These are phyloP conservation scores for Diaporthe aspalathi DNA, from an alignment of 2,329 filamentous ascomycete genomes.

Conservation along the genomic window DNA sequence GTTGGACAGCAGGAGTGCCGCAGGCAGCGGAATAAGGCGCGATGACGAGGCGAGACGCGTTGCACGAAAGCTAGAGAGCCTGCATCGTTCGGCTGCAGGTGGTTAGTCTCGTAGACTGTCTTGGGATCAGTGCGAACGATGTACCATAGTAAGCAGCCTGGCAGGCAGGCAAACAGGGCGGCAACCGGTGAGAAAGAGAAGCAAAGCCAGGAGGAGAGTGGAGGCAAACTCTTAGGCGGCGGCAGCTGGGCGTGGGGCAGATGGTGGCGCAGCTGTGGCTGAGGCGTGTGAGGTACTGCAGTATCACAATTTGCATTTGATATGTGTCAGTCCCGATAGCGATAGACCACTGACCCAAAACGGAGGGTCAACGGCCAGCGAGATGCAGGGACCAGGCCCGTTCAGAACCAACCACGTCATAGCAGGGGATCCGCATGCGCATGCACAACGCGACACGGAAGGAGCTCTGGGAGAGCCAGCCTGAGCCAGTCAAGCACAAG, in stretches of 20 bases:
- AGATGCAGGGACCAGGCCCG: constrained; percentile 31
- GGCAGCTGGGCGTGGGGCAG: not conserved
- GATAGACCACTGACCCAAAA: not conserved
- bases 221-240: not conserved
- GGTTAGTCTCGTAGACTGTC: not conserved
- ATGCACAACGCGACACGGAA: constrained; percentile 21
- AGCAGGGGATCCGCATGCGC: constrained; percentile 32
- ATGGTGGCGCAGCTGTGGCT: constrained; percentile 22
- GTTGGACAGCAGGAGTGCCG: too few species aligned
- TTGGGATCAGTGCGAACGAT: too few species aligned
- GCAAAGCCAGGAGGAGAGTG: not conserved
- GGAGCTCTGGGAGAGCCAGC: constrained; percentile 23
- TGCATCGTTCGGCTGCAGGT: not conserved
- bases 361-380: not conserved
- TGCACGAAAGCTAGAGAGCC: constrained; percentile 1
- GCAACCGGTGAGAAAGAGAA: not conserved
- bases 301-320: accelerated
- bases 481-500: constrained; percentile 18
- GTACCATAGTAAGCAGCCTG: too few species aligned
- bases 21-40: not conserved
- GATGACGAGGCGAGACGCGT: constrained; percentile 36
- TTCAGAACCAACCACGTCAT: constrained; percentile 34
- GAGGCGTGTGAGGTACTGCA: not conserved
- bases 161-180: not conserved
- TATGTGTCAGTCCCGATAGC: not conserved